These are phyloP conservation scores for Colletotrichum coccodes DNA, from an alignment of 2,329 filamentous ascomycete genomes.

Conservation along the genomic window DNA sequence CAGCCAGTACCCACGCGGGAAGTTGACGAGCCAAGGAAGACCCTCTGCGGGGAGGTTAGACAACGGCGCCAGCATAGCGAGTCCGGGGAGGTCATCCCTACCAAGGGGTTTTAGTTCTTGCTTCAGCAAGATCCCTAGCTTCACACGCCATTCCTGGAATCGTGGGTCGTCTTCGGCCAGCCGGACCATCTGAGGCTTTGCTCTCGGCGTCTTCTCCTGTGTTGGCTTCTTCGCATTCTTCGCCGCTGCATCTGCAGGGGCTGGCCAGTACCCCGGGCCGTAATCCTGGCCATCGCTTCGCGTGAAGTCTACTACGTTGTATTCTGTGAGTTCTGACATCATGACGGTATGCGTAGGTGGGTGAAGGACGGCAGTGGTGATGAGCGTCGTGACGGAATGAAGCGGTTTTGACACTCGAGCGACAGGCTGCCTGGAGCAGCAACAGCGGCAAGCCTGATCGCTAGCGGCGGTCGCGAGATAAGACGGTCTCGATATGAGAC, in stretches of 20 bases:
- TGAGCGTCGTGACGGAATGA: neutral
- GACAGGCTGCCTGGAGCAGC: neutral
- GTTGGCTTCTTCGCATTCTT: constrained; percentile 51
- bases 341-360: neutral
- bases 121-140: constrained; percentile 56
- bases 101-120: constrained; percentile 51
- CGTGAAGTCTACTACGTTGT: constrained; percentile 45
- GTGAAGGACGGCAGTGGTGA: neutral
- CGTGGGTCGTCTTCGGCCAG: constrained; percentile 54
- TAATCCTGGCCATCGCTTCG: constrained; percentile 58
- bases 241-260: constrained; percentile 41
- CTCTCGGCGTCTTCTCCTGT: constrained; percentile 48
- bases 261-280: constrained; percentile 54
- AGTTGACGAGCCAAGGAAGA: constrained; percentile 55
- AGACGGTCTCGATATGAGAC: neutral
- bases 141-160: constrained; percentile 56
- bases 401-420: neutral
- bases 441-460: neutral
- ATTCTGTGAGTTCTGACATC: constrained; percentile 25
- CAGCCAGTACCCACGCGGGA: constrained; percentile 57
- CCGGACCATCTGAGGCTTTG: constrained; percentile 55
- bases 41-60: constrained; percentile 46
- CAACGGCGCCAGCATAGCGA: neutral
- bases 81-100: neutral
- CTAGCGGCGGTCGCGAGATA: neutral